Percentiles rank a stretch among this genome's conserved stretches.
These are phyloP conservation scores for Hypoxylon fuscum DNA, from an alignment of 495 filamentous ascomycete species.

Conservation along the genomic window DNA sequence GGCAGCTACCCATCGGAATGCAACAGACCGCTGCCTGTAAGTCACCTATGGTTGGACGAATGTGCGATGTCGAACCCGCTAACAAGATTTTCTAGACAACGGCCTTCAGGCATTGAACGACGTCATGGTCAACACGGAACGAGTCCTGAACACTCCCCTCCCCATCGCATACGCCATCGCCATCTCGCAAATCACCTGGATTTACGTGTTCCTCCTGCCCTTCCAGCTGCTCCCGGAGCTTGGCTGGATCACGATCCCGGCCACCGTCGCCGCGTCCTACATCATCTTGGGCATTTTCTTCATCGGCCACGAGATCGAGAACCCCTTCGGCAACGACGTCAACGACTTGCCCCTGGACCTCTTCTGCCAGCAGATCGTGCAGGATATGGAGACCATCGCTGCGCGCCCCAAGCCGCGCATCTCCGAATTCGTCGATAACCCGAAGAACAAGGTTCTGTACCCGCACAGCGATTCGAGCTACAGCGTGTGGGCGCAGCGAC, in stretches of 20 bases:
- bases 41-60: background rate
- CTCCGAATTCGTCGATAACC: slow-evolving; percentile 64
- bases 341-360: slow-evolving; percentile 84
- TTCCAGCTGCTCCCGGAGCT: slow-evolving; percentile 78
- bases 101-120: slow-evolving; percentile 73
- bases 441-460: slow-evolving; percentile 72
- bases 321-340: slow-evolving; percentile 87
- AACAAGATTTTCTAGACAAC: slow-evolving; percentile 47
- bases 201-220: slow-evolving; percentile 83
- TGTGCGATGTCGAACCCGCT: slow-evolving; percentile 5
- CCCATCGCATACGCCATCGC: slow-evolving; percentile 87
- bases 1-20: slow-evolving; percentile 62
- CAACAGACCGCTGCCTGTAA: slow-evolving; percentile 59
- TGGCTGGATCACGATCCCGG: slow-evolving; percentile 84
- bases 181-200: slow-evolving; percentile 87
- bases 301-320: slow-evolving; percentile 87
- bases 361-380: slow-evolving; percentile 75
- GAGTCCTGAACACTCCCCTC: slow-evolving; percentile 84
- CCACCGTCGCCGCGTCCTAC: slow-evolving; percentile 79
- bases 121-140: slow-evolving; percentile 75
- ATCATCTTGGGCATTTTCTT: slow-evolving; percentile 90
- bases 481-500: slow-evolving; percentile 67
- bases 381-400: slow-evolving; percentile 79
- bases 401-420: slow-evolving; percentile 63
- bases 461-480: slow-evolving; percentile 69